Percentiles rank a stretch among this genome's conserved stretches.
Evolutionary conservation across 352 stramenopile genomes (phyloP).

Genomic region (Phytophthora fragariaefolia): DNA sequence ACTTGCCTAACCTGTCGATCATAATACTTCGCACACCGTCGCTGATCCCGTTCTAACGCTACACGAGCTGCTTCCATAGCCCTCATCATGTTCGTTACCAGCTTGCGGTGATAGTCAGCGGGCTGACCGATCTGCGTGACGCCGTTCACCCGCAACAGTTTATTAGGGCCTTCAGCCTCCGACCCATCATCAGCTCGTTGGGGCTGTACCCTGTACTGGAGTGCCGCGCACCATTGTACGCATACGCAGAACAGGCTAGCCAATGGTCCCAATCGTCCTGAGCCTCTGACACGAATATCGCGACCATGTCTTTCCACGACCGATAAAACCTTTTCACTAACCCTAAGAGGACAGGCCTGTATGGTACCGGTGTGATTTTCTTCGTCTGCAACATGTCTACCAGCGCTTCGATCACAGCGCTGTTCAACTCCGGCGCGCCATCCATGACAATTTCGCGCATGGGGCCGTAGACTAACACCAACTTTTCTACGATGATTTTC

Average conservation of each 20-base stretch:
- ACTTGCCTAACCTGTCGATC: too few species aligned
- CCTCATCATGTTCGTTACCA: too few species aligned
- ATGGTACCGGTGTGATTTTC: not conserved
- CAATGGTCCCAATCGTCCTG: constrained; percentile 1
- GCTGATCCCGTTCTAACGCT: too few species aligned
- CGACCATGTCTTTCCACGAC: not conserved
- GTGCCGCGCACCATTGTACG: not conserved
- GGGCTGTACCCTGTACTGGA: not conserved
- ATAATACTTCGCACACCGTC: too few species aligned
- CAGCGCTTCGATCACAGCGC: not conserved
- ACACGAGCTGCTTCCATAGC: too few species aligned
- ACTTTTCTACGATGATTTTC: not conserved
- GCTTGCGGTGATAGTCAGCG: too few species aligned
- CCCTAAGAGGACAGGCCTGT: not conserved
- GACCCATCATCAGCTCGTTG: not conserved
- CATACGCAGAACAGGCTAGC: not conserved
- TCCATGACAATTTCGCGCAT: constrained; percentile 3
- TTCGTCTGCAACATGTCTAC: not conserved
- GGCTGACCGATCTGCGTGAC: not conserved
- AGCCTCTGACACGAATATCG: not conserved
- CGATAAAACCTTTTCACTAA: not conserved
- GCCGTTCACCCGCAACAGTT: not conserved
- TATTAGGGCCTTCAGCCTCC: not conserved
- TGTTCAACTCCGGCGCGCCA: not conserved
- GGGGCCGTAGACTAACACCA: not conserved